Conservation (phyloP, 2,329 filamentous ascomycete species). For the Elsinoe arachidis region DNA sequence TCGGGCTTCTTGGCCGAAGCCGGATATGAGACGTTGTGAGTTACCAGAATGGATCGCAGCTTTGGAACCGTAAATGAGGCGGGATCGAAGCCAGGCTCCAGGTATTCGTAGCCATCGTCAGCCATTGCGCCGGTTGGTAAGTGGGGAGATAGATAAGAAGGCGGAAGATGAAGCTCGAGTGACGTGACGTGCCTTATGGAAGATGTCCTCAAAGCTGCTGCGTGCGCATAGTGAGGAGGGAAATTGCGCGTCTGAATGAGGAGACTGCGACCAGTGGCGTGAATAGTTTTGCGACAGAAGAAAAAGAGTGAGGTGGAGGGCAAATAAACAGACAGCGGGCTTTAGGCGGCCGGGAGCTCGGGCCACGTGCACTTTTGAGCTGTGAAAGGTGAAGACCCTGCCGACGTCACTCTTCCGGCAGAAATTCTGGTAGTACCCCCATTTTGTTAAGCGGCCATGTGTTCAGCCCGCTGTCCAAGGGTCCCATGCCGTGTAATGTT, state of each 20-base stretch:
- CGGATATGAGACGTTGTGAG: conserved; percentile 76
- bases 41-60: conserved; percentile 82
- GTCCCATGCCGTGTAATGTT: neutral
- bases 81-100: conserved; percentile 80
- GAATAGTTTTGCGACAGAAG: neutral
- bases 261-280: neutral
- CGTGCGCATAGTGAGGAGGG: neutral
- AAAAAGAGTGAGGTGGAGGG: conserved; percentile 2
- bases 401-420: neutral
- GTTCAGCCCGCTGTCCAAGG: neutral
- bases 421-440: neutral
- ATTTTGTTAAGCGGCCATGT: neutral
- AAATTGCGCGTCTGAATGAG: neutral
- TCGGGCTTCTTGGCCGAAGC: conserved; percentile 86
- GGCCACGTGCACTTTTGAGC: neutral
- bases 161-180: neutral
- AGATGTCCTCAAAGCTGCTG: neutral
- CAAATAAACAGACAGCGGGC: conserved; percentile 9
- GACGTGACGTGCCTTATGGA: no score
- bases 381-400: neutral
- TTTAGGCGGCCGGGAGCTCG: conserved; percentile 1
- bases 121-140: conserved; percentile 12
- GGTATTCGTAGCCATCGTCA: conserved; percentile 61
- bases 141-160: neutral
- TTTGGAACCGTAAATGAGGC: conserved; percentile 75